Conservation (phyloP, 495 filamentous ascomycete species). For the Aspergillus sclerotiicarbonarius region DNA sequence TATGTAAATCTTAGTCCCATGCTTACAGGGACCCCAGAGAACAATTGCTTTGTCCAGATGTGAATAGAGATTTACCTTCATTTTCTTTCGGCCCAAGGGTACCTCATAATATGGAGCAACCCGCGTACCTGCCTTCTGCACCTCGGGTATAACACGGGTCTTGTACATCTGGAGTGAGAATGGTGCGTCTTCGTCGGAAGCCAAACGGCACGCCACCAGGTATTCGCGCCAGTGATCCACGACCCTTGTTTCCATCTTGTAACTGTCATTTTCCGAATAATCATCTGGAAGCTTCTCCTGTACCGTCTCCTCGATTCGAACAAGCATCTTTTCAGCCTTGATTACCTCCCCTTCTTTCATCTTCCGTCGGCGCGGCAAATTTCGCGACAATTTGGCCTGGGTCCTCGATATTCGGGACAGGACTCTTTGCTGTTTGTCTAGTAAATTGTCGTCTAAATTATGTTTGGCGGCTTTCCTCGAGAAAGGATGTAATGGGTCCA, state of each 20-base stretch:
- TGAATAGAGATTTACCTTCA: constrained; percentile 67
- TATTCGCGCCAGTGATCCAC: constrained; percentile 71
- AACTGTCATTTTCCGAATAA: constrained; percentile 65
- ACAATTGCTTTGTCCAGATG: constrained; percentile 71
- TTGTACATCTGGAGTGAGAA: constrained; percentile 68
- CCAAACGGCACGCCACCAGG: constrained; percentile 66
- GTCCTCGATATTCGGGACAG: constrained; percentile 37
- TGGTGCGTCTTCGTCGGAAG: constrained; percentile 49
- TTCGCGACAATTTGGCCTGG: constrained; percentile 39
- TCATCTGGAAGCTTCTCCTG: constrained; percentile 57
- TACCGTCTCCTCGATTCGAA: constrained; percentile 58
- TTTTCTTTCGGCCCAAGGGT: constrained; percentile 49
- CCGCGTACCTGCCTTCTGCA: constrained; percentile 50
- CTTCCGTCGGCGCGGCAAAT: constrained; percentile 37
- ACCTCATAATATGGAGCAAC: constrained; percentile 58
- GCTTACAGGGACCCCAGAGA: constrained; percentile 58
- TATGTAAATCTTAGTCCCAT: constrained; percentile 64
- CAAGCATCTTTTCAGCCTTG: constrained; percentile 74
- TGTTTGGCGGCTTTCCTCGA: constrained; percentile 36
- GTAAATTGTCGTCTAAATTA: constrained; percentile 47
- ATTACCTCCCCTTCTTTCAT: constrained; percentile 62
- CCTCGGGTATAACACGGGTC: constrained; percentile 64
- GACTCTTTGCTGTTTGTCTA: constrained; percentile 37
- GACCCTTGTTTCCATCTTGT: constrained; percentile 57
- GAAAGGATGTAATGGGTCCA: constrained; percentile 17